These are phyloP conservation scores for Camellia sinensis DNA, from an alignment of 148 eudicot genomes.

Conservation along the genomic window DNA sequence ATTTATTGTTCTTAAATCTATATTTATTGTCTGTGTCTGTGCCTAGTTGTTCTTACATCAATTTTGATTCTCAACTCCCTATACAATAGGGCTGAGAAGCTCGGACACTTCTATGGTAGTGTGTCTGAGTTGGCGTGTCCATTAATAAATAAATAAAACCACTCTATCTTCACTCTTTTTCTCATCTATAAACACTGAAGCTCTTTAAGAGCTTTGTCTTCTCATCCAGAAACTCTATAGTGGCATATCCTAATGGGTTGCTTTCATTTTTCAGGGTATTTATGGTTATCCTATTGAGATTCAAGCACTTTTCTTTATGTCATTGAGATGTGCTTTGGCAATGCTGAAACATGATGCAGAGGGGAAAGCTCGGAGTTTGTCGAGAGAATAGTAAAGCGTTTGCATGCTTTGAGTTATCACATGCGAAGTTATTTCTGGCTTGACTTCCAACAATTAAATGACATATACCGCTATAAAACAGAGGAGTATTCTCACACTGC, in stretches of 20 bases:
- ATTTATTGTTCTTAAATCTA: too few relatives aligned
- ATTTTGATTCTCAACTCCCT: too few relatives aligned
- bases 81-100: too few relatives aligned
- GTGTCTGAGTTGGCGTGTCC: too few relatives aligned
- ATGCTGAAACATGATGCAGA: constrained; percentile 88
- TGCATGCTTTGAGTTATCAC: constrained; percentile 86
- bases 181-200: not conserved
- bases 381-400: constrained; percentile 85
- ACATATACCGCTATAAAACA: constrained; percentile 90
- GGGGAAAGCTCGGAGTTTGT: constrained; percentile 85
- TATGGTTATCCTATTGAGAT: constrained; percentile 99
- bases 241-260: constrained; percentile 6
- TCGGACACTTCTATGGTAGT: too few relatives aligned
- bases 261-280: constrained; percentile 57
- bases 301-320: constrained; percentile 96
- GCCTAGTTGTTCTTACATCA: too few relatives aligned
- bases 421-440: constrained; percentile 98
- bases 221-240: not conserved
- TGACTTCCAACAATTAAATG: constrained; percentile 89
- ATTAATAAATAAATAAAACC: not conserved
- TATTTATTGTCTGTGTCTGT: too few relatives aligned
- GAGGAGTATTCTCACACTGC: constrained; percentile 98
- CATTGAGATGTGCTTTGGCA: constrained; percentile 71
- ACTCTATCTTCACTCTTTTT: not conserved
- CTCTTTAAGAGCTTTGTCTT: constrained; percentile 2